Evolutionary conservation across 2,329 filamentous ascomycete species (phyloP), one percentile per base, ranked within the genome.

Genomic region (Penicillium oxalicum): DNA sequence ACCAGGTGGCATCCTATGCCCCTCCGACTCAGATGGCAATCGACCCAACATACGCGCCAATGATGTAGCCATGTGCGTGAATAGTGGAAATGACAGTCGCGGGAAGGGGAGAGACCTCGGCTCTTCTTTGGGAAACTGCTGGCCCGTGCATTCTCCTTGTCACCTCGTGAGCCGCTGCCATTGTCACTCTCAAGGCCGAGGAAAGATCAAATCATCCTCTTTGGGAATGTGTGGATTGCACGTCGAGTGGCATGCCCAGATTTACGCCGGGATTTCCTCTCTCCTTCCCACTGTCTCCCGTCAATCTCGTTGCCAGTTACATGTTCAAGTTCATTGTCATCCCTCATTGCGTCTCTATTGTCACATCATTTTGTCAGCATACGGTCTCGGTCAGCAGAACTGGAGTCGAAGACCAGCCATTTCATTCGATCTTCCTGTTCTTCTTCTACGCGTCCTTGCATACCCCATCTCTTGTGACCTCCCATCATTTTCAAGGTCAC

Each of bases 11-110:
- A 47, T 61, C 66, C 42, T 70, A 61, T 48, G 55, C 63, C 37
- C 55, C 60, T 40, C 57, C 63, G 40, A 55, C 68, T 39, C 61
- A 70, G 36, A 63, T 70, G 59, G 62, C 57, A 36, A 66, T 67
- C 48, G 63, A 63, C 43, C 56, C 64, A 39, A 61, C 57, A 34
- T 69, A 64, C 65, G 54, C 59, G 51, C 50, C 49, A 45, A 49
- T 47, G 45, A 60, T 53, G 52, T 56, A 55, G 53, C 18, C 18
- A 18, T 18, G 13, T 11, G 29, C 29, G 29, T 11, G 29, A 32
- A 7, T 7, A 7, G 29, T 32, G 28, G 42, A 53, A 26, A 40
- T 42, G 36, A 7, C 2, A n/a, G 18, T 35, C 7, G 44, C 41
- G 12, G 32, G 18, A 27, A 34, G 52, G 47, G 18, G 18, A 18